Conservation (phyloP, 1,284 basidiomycete species). For the Chiua sp. region DNA sequence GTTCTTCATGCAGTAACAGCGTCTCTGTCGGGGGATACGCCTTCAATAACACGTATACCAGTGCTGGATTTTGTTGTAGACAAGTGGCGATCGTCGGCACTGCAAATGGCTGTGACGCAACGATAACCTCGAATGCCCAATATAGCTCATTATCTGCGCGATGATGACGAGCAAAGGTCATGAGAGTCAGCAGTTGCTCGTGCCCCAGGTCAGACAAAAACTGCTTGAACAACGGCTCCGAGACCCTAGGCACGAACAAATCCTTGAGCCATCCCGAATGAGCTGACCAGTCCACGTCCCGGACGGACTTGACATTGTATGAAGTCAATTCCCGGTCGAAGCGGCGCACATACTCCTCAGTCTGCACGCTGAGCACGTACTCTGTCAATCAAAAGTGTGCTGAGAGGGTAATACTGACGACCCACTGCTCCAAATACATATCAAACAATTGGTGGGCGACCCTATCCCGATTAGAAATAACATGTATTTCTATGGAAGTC, state of each 20-base stretch:
- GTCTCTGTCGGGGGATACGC: conserved; percentile 47
- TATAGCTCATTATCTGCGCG: conserved; percentile 61
- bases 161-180: conserved; percentile 47
- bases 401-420: conserved; percentile 3
- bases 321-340: conserved; percentile 51
- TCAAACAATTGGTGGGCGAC: conserved; percentile 69
- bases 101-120: conserved; percentile 39
- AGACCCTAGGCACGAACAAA: conserved; percentile 31
- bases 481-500: conserved; percentile 62
- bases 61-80: conserved; percentile 53
- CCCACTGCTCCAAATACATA: conserved; percentile 69
- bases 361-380: conserved; percentile 50
- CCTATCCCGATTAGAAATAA: conserved; percentile 68
- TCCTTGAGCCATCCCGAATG: conserved; percentile 37
- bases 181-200: conserved; percentile 44
- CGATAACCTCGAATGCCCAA: conserved; percentile 51
- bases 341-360: conserved; percentile 56
- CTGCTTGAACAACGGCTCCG: conserved; percentile 37
- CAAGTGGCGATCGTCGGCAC: conserved; percentile 41
- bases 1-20: conserved; percentile 35
- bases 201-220: conserved; percentile 37
- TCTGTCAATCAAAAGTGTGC: not conserved
- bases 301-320: conserved; percentile 44
- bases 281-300: conserved; percentile 50
- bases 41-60: conserved; percentile 59